Evolutionary conservation across 2,329 filamentous ascomycete genomes (phyloP), one percentile per base, ranked within the genome.

Genomic region (Xylaria sp.): DNA sequence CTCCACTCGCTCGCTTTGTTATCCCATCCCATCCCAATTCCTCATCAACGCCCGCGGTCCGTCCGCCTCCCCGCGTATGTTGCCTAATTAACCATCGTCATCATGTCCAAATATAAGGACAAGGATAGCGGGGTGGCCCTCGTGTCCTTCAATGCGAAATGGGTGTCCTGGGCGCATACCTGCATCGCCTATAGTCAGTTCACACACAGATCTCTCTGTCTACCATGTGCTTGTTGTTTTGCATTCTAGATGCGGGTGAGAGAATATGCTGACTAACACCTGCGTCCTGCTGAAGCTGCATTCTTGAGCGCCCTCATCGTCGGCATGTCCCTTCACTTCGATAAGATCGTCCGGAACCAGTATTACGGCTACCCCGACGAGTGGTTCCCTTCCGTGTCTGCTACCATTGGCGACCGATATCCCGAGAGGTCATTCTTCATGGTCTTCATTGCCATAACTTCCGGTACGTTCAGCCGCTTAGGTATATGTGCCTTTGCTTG

Each of bases 331-430:
- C 86, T 99, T 55, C 96, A 99, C 81, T 98, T 96, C 82, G 88
- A 92, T 77, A 99, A 99, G 84, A 99, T 99, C 73, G 96, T 99
- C 63, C 86, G 97, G 81, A 99, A 99, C 81, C 94, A 99, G 81
- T 92, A 94, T 82, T 97, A 94, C 80, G 93, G 93, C 73, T 97
- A 96, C 77, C 94, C 94, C 1, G 85, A 97, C 73, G 94, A 97
- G 84, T 97, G 94, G 94, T 97, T 97, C 76, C 94, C 94, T 65
- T 97, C 94, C 49, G 94, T 97, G 25, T 97, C 95, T 33, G 91
- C 96, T 45, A 98, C 96, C 39, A 99, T 99, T 81, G 96, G 96
- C 78, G 96, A 99, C 80, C 90, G 94, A 72, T 98, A 97, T 76
- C 96, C 96, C 60, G 96, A 99, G 81, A 91, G 96, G 67, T 97